Evolutionary conservation across 2,329 filamentous ascomycete species (phyloP), one percentile per base, ranked within the genome.

Genomic region (Ascochyta pisi): DNA sequence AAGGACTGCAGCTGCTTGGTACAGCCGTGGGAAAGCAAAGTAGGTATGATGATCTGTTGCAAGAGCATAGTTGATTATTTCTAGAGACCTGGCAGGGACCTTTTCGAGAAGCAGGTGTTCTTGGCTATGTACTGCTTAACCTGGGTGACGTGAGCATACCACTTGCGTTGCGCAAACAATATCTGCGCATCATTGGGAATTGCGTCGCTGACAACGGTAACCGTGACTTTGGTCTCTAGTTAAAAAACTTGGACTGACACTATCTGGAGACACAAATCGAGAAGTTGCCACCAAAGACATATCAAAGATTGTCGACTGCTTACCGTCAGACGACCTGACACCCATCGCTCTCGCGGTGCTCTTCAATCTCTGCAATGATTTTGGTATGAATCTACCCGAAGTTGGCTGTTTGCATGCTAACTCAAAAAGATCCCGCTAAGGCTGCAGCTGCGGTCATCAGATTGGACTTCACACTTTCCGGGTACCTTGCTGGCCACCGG

Each of bases 361-460:
- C 12, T 76, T 77, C 64, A 81, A 81, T 56, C 72, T 80, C 15
- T 78, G 77, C 60, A 74, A 75, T 19, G 76, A 77, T 44, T 78
- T 68, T 54, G 71, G 74, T 77, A 66, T 35, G 66, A 22, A 22
- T 15, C 23, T 15, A 23, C 2, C 3, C 22, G 19, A 37, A 3
- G 2, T 45, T 23, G 26, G 45, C 27, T 24, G 15, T 10, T 34
- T 13, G 33, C 10, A 31, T 55, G 42, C 66, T 70, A 43, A 74
- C 40, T 27, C 23, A 26, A 24, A 15, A 35, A 76, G 74, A 76
- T 53, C 69, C 69, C 55, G 73, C 69, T 31, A 73, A 76, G 60
- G 64, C 61, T 33, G 63, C 67, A 39, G 70, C 70, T 47, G 73
- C 75, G 2, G 59, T 66, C 12, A 50, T 73, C n/a, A 67, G 73